Evolutionary conservation across 78 protist genomes (phyloP).

Genomic region (Dictyostelium citrinum): DNA sequence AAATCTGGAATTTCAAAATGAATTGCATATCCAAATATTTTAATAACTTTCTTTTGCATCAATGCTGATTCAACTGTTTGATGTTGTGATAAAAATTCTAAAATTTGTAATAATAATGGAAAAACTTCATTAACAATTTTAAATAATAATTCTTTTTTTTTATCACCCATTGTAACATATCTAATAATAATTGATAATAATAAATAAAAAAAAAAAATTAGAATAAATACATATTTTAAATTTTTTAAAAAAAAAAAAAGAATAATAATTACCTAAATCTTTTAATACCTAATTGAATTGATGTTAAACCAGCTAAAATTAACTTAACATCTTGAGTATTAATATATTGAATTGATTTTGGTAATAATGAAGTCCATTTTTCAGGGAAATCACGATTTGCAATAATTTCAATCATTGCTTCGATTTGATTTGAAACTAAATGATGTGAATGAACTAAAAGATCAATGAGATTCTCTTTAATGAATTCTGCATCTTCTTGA

Average conservation of each 20-base stretch:
- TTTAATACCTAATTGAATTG: conserved; percentile 41
- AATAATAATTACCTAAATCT: conserved; percentile 31
- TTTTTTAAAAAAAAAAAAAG: neutral
- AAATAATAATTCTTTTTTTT: conserved; percentile 5
- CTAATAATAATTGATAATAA: neutral
- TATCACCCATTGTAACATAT: conserved; percentile 27
- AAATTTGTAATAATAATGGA: conserved; percentile 24
- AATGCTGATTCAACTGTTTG: conserved; percentile 19
- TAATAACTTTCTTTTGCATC: conserved; percentile 29
- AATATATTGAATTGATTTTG: conserved; percentile 17
- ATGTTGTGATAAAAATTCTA: neutral
- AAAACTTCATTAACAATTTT: neutral
- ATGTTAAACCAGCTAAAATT: conserved; percentile 32
- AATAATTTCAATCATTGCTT: conserved; percentile 46
- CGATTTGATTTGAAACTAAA: conserved; percentile 36
- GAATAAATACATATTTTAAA: neutral
- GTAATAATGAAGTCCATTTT: conserved; percentile 28
- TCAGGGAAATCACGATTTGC: conserved; percentile 70
- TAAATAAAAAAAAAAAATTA: neutral
- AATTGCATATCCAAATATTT: conserved; percentile 21
- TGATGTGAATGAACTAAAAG: conserved; percentile 50
- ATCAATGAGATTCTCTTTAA: conserved; percentile 48
- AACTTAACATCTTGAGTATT: neutral
- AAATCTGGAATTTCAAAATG: conserved; percentile 40
- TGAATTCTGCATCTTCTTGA: conserved; percentile 21